Base-by-base conservation (phyloP, 345 rosid genomes). In the Linum lewisii region DNA sequence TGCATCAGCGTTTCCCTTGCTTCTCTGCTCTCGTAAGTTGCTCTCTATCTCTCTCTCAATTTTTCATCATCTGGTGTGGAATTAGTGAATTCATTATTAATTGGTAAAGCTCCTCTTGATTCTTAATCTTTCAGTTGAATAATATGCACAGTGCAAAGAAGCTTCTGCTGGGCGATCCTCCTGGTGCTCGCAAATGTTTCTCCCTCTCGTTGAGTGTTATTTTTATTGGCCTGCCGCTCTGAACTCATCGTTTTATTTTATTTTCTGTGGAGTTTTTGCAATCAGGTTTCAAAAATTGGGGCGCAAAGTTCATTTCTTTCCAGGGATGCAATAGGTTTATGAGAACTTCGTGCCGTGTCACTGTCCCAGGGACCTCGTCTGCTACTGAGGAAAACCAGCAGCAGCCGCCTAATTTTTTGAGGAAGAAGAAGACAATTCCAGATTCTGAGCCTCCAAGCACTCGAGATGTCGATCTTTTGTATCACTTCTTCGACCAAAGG, bases 361-460 rank as follows among this genome's bases (percentile, higher is more conserved):
- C 87, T 0, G 70, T 72, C 24, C 85, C 93, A 6, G 83, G 85
- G 44, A 54, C 49, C 21, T 63, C 81, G 23, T 44, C 72, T 4
- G 73, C 72, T 5, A 65, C 59, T 25, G 73, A 64, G 29, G 52
- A 63, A 24, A 71, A 69, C 36, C 64, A 47, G 10, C 47, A 62
- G 13, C 58, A 59, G 9, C 78, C 82, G 54, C 66, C 75, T 9
- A 74, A 49, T 2, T 64, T 57, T 61, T 65, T 69, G 25, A 86
- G 74, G 73, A 85, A 82, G 58, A 82, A 62, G 82, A 86, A 78
- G 62, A 63, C 78, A 14, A 82, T 83, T 67, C 96, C 98, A 45
- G 76, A 88, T 73, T 78, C 98, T 11, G 88, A 83, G 59, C 95
- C 96, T 79, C 96, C 98, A 1, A 65, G 66, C 37, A 49, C 25